phyloP scores from a whole-genome alignment of 202 grass and related monocot species.

The Eragrostis tef region DNA sequence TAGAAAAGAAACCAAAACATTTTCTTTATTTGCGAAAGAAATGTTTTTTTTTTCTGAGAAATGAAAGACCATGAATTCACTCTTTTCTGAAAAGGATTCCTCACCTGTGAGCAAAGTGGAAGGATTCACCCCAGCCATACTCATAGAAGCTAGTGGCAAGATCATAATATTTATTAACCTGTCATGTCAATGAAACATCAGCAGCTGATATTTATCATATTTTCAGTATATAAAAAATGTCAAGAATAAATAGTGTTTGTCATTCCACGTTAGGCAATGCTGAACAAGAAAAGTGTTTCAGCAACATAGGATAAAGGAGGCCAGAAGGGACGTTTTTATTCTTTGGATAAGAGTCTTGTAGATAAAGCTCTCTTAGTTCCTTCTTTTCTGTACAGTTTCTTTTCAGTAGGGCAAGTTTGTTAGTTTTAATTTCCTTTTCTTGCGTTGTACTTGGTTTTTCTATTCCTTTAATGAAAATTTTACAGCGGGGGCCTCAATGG shows the following conservation, averaged over 20 bases:
- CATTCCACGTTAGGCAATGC: conserved; percentile 33
- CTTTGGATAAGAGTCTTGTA: too few relatives aligned
- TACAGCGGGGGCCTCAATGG: too few relatives aligned
- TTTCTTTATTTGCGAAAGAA: background rate
- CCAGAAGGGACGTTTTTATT: too few relatives aligned
- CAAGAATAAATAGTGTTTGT: background rate
- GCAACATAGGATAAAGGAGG: too few relatives aligned
- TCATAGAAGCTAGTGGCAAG: conserved; percentile 98
- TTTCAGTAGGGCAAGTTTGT: too few relatives aligned
- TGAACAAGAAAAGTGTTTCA: conserved; percentile 4
- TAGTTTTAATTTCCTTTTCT: too few relatives aligned
- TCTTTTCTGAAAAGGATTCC: background rate
- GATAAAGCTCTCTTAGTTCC: too few relatives aligned
- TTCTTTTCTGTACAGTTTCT: too few relatives aligned
- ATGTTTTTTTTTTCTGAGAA: background rate
- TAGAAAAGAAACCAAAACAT: background rate
- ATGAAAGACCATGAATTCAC: conserved; percentile 12
- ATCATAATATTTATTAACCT: conserved; percentile 99
- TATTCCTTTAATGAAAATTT: too few relatives aligned
- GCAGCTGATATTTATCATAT: background rate
- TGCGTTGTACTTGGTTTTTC: too few relatives aligned
- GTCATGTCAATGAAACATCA: conserved; percentile 24
- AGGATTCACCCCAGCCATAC: conserved; percentile 99
- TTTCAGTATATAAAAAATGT: conserved; percentile 8
- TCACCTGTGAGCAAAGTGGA: conserved; percentile 99